Percentiles rank a stretch among this genome's conserved stretches.
Conservation (phyloP, 2,329 filamentous ascomycete species). For the Madurella mycetomatis region DNA sequence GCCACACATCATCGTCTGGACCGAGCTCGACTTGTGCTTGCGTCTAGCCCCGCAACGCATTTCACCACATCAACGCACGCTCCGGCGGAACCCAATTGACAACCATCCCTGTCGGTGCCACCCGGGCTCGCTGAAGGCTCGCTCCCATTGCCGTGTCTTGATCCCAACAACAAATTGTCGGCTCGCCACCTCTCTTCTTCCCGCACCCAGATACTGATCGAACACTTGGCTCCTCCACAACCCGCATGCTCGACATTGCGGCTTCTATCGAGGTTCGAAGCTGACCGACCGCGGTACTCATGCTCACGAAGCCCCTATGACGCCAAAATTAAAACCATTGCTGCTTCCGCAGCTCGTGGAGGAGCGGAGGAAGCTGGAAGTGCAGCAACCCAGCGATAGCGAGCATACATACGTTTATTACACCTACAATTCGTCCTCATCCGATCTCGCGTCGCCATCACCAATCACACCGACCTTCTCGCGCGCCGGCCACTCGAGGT, state of each 20-base stretch:
- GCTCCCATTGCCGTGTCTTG: constrained; percentile 10
- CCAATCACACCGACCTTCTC: constrained; percentile 69
- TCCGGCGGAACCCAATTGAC: constrained; percentile 15
- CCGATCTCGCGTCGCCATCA: constrained; percentile 66
- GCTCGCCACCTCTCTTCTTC: constrained; percentile 10
- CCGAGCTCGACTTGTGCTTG: constrained; percentile 8
- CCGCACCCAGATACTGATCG: not conserved
- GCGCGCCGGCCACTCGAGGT: constrained; percentile 50
- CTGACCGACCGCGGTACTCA: not conserved
- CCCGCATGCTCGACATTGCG: constrained; percentile 2
- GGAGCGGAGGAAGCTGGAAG: constrained; percentile 43
- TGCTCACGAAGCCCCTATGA: constrained; percentile 34
- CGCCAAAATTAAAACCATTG: constrained; percentile 49
- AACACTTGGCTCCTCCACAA: not conserved
- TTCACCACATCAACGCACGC: not conserved
- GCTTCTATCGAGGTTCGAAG: not conserved
- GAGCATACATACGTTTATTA: constrained; percentile 41
- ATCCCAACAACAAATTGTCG: constrained; percentile 20
- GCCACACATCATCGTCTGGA: constrained; percentile 3
- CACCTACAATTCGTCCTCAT: constrained; percentile 50
- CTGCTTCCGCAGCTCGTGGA: constrained; percentile 52
- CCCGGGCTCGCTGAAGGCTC: constrained; percentile 10
- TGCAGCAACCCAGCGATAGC: constrained; percentile 27
- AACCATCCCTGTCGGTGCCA: constrained; percentile 15
- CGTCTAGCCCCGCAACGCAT: constrained; percentile 12